A percentile compares a stretch with the other conserved stretches of the same genome.
Conservation (phyloP, 2,329 filamentous ascomycete genomes). For the Microcera coccophila region DNA sequence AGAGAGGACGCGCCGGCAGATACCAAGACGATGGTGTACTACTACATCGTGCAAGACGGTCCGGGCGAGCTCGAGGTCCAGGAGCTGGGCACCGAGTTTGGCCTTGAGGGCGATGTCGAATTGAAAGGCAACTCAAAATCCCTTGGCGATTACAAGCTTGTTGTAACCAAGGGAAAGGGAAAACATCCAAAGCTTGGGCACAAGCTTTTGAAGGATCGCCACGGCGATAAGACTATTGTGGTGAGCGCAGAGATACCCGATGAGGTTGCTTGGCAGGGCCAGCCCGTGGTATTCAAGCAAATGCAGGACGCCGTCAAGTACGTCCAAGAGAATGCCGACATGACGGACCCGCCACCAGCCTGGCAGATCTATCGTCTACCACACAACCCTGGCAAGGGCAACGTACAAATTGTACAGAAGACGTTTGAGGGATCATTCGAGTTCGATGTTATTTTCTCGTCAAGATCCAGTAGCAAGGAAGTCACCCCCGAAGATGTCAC, state of each 20-base stretch:
- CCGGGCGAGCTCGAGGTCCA: conserved; percentile 60
- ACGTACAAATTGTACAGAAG: conserved; percentile 86
- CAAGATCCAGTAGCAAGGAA: conserved; percentile 60
- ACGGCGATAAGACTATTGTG: conserved; percentile 72
- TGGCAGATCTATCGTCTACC: conserved; percentile 79
- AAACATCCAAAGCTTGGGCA: conserved; percentile 62
- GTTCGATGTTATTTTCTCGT: conserved; percentile 90
- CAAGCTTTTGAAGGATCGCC: conserved; percentile 62
- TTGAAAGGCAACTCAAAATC: conserved; percentile 66
- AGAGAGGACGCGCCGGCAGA: conserved; percentile 63
- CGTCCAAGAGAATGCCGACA: conserved; percentile 46
- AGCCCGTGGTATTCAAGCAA: conserved; percentile 57
- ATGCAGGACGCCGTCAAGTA: conserved; percentile 49
- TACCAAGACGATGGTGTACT: conserved; percentile 72
- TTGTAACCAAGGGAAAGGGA: conserved; percentile 67
- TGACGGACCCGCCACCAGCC: conserved; percentile 72
- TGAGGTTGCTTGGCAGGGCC: conserved; percentile 78
- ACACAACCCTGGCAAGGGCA: conserved; percentile 66
- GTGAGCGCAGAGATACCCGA: conserved; percentile 63
- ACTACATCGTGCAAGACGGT: conserved; percentile 80
- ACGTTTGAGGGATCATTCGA: conserved; percentile 86
- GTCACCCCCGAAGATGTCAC: conserved; percentile 62
- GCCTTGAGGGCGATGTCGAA: conserved; percentile 58
- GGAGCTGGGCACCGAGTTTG: conserved; percentile 47
- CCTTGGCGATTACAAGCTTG: conserved; percentile 76